These are phyloP conservation scores for Yamadazyma olivae DNA, from an alignment of 805 yeast genomes.

Conservation along the genomic window DNA sequence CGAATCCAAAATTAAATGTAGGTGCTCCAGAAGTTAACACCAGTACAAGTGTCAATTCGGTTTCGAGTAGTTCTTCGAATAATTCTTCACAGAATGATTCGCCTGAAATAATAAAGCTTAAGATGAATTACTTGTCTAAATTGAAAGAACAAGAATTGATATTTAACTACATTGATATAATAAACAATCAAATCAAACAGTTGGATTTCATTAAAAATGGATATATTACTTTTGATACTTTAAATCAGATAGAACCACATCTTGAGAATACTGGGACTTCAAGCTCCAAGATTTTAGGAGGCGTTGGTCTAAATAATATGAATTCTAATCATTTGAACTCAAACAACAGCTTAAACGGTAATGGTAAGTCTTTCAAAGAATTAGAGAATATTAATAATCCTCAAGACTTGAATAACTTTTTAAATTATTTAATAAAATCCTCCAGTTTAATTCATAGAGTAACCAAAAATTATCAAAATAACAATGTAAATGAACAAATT, in stretches of 20 bases:
- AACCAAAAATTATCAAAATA: slow-evolving; percentile 23
- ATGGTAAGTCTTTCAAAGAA: slow-evolving; percentile 4
- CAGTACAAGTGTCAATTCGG: background rate
- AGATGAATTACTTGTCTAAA: slow-evolving; percentile 31
- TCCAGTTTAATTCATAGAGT: slow-evolving; percentile 38
- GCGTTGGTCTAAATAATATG: background rate
- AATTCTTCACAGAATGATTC: background rate
- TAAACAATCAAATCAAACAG: slow-evolving; percentile 42
- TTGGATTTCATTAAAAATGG: slow-evolving; percentile 42
- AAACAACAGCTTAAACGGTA: background rate
- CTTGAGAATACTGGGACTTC: background rate
- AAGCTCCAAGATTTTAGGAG: background rate
- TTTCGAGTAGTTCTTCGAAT: background rate
- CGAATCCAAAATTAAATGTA: background rate
- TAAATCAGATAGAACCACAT: slow-evolving; percentile 17
- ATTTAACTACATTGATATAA: slow-evolving; percentile 39
- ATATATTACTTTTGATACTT: slow-evolving; percentile 40
- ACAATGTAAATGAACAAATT: slow-evolving; percentile 22
- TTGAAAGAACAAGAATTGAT: slow-evolving; percentile 43
- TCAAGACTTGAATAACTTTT: slow-evolving; percentile 38
- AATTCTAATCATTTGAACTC: background rate
- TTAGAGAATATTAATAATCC: slow-evolving; percentile 37
- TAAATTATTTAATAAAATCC: slow-evolving; percentile 35
- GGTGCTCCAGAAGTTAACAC: background rate
- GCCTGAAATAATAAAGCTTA: slow-evolving; percentile 22